Conservation (phyloP, 305 asterid species). For the Stenogyne calaminthoides region DNA sequence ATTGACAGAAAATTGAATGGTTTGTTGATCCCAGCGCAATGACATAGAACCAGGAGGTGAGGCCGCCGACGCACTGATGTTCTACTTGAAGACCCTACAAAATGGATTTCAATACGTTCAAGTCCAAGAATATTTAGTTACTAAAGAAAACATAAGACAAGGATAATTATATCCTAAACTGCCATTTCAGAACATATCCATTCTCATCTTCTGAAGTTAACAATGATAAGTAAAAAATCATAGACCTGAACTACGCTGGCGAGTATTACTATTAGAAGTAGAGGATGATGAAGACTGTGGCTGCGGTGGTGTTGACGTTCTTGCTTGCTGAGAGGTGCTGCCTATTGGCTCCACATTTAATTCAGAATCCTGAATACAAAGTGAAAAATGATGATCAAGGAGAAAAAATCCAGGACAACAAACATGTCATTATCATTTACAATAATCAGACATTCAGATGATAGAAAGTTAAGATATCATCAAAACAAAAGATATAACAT, state of each 20-base stretch:
- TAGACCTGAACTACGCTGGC: slow-evolving; percentile 61
- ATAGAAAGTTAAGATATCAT: slow-evolving; percentile 10
- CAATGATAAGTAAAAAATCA: slow-evolving; percentile 3
- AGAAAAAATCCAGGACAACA: slow-evolving; percentile 10
- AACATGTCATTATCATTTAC: slow-evolving; percentile 8
- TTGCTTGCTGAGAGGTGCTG: slow-evolving; percentile 53
- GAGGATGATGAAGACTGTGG: slow-evolving; percentile 60
- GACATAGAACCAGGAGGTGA: slow-evolving; percentile 63
- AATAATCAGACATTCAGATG: background rate
- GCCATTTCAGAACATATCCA: slow-evolving; percentile 5
- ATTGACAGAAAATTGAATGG: slow-evolving; percentile 86
- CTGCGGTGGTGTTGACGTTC: slow-evolving; percentile 48
- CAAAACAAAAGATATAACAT: background rate
- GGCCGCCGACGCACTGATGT: slow-evolving; percentile 60
- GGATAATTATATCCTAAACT: background rate
- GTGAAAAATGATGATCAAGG: slow-evolving; percentile 8
- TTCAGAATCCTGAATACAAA: slow-evolving; percentile 67
- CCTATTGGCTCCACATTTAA: slow-evolving; percentile 86
- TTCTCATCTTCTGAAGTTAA: slow-evolving; percentile 23
- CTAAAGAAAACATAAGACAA: slow-evolving; percentile 18
- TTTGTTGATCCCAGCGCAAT: slow-evolving; percentile 74
- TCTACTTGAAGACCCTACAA: slow-evolving; percentile 71
- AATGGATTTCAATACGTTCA: slow-evolving; percentile 20
- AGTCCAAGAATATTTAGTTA: slow-evolving; percentile 12
- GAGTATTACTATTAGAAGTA: slow-evolving; percentile 49